Conservation (phyloP, 139 green algal species). For the Tetradesmus lagerheimii region DNA sequence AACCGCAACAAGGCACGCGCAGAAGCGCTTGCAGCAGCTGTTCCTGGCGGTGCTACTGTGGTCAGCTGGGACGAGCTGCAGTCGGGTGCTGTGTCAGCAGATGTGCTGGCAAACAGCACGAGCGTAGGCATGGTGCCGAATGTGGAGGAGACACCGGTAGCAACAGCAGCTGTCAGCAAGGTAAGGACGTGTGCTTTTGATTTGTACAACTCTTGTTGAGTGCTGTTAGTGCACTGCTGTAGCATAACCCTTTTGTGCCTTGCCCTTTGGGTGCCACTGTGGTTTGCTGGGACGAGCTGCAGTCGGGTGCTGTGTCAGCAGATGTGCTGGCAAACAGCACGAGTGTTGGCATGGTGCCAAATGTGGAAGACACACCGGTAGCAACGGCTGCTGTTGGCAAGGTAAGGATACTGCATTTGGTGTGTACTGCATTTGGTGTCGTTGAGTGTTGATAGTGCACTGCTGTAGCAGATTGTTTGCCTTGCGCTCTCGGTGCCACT, state of each 20-base stretch:
- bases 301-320: constrained; percentile 60
- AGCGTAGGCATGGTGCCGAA: constrained; percentile 94
- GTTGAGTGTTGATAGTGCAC: constrained; percentile 89
- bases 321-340: constrained; percentile 97
- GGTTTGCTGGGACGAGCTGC: constrained; percentile 61
- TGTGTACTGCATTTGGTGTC: background rate
- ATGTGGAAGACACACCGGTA: constrained; percentile 81
- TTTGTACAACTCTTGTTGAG: no score
- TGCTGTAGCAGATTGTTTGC: constrained; percentile 65
- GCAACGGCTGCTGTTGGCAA: constrained; percentile 63
- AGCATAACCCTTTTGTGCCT: no score
- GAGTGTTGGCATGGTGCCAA: constrained; percentile 92
- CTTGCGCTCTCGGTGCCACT: constrained; percentile 19
- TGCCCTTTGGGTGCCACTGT: constrained; percentile 45
- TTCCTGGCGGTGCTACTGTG: constrained; percentile 49
- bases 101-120: constrained; percentile 97
- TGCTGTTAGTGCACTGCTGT: no score
- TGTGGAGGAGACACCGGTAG: constrained; percentile 79
- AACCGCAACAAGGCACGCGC: constrained; percentile 79
- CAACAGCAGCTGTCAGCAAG: constrained; percentile 61
- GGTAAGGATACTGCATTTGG: constrained; percentile 37
- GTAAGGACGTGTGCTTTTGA: constrained; percentile 34
- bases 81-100: constrained; percentile 62
- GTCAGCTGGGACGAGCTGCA: constrained; percentile 65
- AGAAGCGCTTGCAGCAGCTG: constrained; percentile 71